A percentile compares a stretch with the other conserved stretches of the same genome.
Conservation (phyloP, 139 green algal species). For the Astrephomene gubernaculifera region DNA sequence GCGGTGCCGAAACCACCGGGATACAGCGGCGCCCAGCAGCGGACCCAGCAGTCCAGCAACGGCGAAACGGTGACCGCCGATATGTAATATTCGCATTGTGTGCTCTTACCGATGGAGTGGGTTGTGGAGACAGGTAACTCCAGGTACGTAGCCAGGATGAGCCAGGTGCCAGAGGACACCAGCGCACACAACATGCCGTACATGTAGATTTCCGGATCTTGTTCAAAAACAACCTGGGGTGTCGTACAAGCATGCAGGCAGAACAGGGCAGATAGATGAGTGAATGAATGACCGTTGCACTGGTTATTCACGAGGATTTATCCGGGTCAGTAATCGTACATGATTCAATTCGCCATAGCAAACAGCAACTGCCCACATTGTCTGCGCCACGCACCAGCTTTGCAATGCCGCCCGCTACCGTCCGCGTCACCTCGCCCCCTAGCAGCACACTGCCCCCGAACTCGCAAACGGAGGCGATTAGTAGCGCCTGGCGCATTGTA, state of each 20-base stretch:
- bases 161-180: constrained; percentile 49
- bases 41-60: too few species aligned
- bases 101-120: constrained; percentile 58
- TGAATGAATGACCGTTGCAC: too few species aligned
- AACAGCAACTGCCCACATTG: too few species aligned
- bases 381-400: constrained; percentile 23
- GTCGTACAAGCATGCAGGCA: neutral
- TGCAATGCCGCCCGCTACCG: constrained; percentile 41
- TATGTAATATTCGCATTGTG: neutral
- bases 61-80: too few species aligned
- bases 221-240: neutral
- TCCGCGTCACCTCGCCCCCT: constrained; percentile 49
- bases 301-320: too few species aligned
- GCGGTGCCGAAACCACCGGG: too few species aligned
- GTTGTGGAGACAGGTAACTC: constrained; percentile 77
- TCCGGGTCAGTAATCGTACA: too few species aligned
- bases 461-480: constrained; percentile 50
- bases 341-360: too few species aligned
- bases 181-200: constrained; percentile 57
- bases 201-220: constrained; percentile 17
- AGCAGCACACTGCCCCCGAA: constrained; percentile 56
- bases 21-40: too few species aligned
- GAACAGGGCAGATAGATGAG: too few species aligned
- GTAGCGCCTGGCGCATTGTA: constrained; percentile 52
- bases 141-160: constrained; percentile 69